Conservation (phyloP, 805 yeast genomes). For the Lipomyces starkeyi region DNA sequence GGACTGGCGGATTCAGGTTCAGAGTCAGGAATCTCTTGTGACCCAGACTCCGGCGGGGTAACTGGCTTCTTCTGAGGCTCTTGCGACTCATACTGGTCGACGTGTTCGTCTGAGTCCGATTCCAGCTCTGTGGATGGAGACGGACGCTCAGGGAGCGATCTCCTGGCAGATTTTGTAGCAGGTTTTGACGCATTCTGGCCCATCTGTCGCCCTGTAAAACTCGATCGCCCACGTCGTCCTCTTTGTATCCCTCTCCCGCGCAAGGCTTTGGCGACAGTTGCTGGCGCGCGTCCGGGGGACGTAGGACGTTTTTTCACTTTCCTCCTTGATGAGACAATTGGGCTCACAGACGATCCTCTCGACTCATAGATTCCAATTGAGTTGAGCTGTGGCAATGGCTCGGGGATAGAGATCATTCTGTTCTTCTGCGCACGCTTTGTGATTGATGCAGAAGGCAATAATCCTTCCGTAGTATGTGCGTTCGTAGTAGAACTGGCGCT, state of each 20-base stretch:
- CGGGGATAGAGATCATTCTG: neutral
- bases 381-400: neutral
- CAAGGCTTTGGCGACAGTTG: neutral
- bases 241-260: neutral
- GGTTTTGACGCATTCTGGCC: neutral
- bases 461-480: neutral
- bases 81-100: neutral
- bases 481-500: neutral
- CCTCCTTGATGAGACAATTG: neutral
- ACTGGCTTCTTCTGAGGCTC: neutral
- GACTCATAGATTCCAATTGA: constrained; percentile 2
- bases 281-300: neutral
- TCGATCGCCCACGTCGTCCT: neutral
- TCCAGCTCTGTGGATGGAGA: neutral
- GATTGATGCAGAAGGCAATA: neutral
- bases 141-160: neutral
- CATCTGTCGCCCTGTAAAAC: neutral
- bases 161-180: neutral
- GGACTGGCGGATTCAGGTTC: constrained; percentile 3
- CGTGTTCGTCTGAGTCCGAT: neutral
- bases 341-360: constrained; percentile 3
- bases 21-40: neutral
- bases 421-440: neutral
- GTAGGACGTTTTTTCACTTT: neutral
- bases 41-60: neutral